A percentile compares a stretch with the other conserved stretches of the same genome.
Evolutionary conservation across 140 eudicot species (phyloP).

Genomic region (Oenanthe javanica): DNA sequence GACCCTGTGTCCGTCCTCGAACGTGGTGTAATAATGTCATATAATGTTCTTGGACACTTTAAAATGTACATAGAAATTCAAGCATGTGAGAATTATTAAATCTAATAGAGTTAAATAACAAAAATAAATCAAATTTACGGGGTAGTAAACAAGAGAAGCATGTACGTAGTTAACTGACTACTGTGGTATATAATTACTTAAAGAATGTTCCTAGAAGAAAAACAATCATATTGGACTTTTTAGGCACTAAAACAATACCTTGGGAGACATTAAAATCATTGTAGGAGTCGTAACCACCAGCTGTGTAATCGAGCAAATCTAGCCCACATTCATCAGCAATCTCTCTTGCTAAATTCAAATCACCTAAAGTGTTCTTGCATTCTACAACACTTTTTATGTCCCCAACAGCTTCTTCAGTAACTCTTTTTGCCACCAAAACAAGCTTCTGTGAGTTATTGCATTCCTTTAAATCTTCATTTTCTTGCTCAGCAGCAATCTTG

Average conservation of each 20-base stretch:
- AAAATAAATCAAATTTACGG: background rate
- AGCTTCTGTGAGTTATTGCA: background rate
- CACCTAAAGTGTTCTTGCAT: slow-evolving; percentile 3
- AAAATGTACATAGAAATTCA: background rate
- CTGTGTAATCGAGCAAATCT: slow-evolving; percentile 17
- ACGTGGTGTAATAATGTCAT: background rate
- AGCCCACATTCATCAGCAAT: slow-evolving; percentile 25
- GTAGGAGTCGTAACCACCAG: background rate
- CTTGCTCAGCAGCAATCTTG: slow-evolving; percentile 10
- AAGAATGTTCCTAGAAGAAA: background rate
- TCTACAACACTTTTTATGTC: background rate
- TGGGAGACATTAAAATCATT: slow-evolving; percentile 1
- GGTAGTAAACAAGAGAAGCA: background rate
- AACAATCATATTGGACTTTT: background rate
- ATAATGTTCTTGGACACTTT: background rate
- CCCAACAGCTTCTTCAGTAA: slow-evolving; percentile 6
- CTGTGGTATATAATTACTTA: background rate
- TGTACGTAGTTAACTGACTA: background rate
- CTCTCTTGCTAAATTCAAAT: slow-evolving; percentile 19
- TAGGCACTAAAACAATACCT: slow-evolving; percentile 17
- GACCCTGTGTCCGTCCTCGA: background rate
- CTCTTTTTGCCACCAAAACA: slow-evolving; percentile 10
- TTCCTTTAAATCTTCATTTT: background rate
- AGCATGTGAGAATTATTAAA: background rate
- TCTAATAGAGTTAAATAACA: background rate